Evolutionary conservation across 2,329 filamentous ascomycete genomes (phyloP).

Genomic region (Sarocladiaceae sp.): DNA sequence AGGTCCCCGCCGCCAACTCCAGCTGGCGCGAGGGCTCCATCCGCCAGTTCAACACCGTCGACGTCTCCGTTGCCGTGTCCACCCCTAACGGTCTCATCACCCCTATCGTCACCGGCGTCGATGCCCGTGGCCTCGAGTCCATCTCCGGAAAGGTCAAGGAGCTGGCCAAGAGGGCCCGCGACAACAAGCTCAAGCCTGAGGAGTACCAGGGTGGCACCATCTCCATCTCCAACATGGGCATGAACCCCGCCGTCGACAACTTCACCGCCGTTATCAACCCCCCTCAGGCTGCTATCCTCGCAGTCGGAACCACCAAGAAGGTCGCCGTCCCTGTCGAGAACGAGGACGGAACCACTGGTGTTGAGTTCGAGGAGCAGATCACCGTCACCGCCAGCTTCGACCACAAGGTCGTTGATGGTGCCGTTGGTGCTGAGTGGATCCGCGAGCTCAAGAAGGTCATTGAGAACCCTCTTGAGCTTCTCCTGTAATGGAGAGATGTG

Average conservation of each 20-base stretch:
- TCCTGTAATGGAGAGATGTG: conserved; percentile 57
- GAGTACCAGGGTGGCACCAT: conserved; percentile 99
- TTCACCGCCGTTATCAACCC: conserved; percentile 99
- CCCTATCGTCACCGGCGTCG: conserved; percentile 88
- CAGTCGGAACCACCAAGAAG: conserved; percentile 93
- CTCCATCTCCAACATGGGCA: conserved; percentile 99
- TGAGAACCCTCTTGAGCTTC: conserved; percentile 92
- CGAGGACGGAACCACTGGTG: conserved; percentile 69
- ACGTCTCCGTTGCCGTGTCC: conserved; percentile 92
- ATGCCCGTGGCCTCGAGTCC: conserved; percentile 77
- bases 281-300: conserved; percentile 91
- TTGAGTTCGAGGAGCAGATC: conserved; percentile 98
- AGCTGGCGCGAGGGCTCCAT: conserved; percentile 90
- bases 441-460: conserved; percentile 94
- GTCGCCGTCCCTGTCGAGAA: conserved; percentile 82
- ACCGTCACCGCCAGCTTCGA: conserved; percentile 93
- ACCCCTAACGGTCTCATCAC: conserved; percentile 95
- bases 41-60: conserved; percentile 87
- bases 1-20: conserved; percentile 94
- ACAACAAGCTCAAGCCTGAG: conserved; percentile 98
- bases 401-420: conserved; percentile 97
- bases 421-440: conserved; percentile 95
- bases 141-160: conserved; percentile 93
- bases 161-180: conserved; percentile 90
- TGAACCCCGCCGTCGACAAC: conserved; percentile 93